Evolutionary conservation across 2,329 filamentous ascomycete species (phyloP).

Genomic region (Paracoccidioides lutzii): DNA sequence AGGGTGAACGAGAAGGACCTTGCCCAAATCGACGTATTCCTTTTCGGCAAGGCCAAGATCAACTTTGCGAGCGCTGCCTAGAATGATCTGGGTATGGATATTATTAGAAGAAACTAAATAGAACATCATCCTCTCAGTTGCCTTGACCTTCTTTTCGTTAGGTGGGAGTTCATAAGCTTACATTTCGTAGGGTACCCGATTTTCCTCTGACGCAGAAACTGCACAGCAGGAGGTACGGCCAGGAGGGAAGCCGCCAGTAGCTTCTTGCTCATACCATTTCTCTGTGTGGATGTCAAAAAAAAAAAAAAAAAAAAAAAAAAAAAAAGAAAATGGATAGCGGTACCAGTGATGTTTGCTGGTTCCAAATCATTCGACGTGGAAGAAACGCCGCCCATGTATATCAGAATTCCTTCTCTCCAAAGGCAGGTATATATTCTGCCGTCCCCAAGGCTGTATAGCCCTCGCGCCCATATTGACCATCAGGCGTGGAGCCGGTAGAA

Average conservation of each 20-base stretch:
- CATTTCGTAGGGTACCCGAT: conserved; percentile 1
- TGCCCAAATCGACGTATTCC: conserved; percentile 3
- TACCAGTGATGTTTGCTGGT: neutral
- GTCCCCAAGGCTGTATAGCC: conserved; percentile 6
- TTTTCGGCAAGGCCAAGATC: neutral
- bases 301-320: conserved; percentile 11
- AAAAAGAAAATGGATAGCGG: conserved; percentile 11
- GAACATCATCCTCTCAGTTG: neutral
- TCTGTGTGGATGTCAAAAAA: conserved; percentile 7
- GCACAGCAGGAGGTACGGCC: conserved; percentile 8
- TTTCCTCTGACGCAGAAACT: conserved; percentile 1
- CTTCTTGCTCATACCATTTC: conserved; percentile 10
- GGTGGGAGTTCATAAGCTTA: neutral
- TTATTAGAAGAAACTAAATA: neutral
- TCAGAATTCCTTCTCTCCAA: conserved; percentile 8
- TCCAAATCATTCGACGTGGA: neutral
- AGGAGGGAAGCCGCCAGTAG: conserved; percentile 6
- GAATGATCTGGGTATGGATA: neutral
- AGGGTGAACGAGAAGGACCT: conserved; percentile 12
- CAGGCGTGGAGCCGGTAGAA: conserved; percentile 3
- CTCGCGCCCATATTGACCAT: neutral
- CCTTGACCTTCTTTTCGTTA: neutral
- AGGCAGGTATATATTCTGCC: conserved; percentile 5
- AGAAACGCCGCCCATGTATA: conserved; percentile 9
- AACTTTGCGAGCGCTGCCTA: neutral